Evolutionary conservation across 1,139 yeast species (phyloP).

Genomic region (Candida dubliniensis): DNA sequence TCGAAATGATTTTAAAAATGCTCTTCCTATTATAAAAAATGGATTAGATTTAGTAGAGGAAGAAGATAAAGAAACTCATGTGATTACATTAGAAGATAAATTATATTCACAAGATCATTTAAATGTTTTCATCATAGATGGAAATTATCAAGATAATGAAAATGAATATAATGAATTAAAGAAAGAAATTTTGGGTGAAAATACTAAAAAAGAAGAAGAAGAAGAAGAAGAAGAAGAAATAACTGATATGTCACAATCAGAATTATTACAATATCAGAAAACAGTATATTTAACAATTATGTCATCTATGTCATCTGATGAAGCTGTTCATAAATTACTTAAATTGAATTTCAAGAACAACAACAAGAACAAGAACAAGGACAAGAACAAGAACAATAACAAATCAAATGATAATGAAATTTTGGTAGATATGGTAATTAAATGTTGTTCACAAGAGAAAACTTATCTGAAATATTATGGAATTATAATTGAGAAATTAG

Average conservation of each 20-base stretch:
- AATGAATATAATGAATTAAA: slow-evolving; percentile 26
- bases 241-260: slow-evolving; percentile 69
- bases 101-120: slow-evolving; percentile 48
- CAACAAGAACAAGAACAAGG: slow-evolving; percentile 30
- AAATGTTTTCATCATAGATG: slow-evolving; percentile 55
- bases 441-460: slow-evolving; percentile 84
- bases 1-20: slow-evolving; percentile 46
- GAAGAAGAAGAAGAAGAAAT: slow-evolving; percentile 17
- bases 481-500: slow-evolving; percentile 67
- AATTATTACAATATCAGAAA: slow-evolving; percentile 63
- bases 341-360: slow-evolving; percentile 40
- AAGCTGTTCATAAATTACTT: slow-evolving; percentile 83
- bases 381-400: slow-evolving; percentile 24
- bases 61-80: slow-evolving; percentile 62
- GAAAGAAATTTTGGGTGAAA: slow-evolving; percentile 19
- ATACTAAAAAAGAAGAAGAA: slow-evolving; percentile 20
- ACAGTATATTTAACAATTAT: slow-evolving; percentile 77
- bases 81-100: slow-evolving; percentile 49
- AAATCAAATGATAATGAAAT: slow-evolving; percentile 26
- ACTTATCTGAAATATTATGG: slow-evolving; percentile 88
- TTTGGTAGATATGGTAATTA: slow-evolving; percentile 73
- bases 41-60: slow-evolving; percentile 64
- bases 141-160: slow-evolving; percentile 53
- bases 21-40: slow-evolving; percentile 40
- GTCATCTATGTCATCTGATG: slow-evolving; percentile 94